phyloP scores from a whole-genome alignment of 768 basidiomycete species.

The Pisolithus microcarpus region DNA sequence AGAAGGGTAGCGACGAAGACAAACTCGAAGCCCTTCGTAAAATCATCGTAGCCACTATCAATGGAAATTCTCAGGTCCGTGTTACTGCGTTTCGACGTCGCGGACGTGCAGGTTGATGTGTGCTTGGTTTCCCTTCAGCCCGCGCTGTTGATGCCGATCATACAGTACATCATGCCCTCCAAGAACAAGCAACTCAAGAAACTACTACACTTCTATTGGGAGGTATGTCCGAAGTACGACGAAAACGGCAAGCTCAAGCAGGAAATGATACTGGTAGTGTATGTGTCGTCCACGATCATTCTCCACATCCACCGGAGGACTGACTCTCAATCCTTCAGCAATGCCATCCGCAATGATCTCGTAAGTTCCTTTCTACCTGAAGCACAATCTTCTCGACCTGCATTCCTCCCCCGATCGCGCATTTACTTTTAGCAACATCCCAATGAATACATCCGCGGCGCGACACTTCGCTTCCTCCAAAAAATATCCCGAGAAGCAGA shows the following conservation, averaged over 20 bases:
- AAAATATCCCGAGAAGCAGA: slow-evolving; percentile 92
- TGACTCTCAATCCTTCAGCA: slow-evolving; percentile 40
- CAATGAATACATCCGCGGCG: slow-evolving; percentile 98
- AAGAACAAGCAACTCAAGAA: slow-evolving; percentile 97
- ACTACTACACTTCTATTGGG: slow-evolving; percentile 91
- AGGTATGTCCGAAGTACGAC: slow-evolving; percentile 96
- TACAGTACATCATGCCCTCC: slow-evolving; percentile 95
- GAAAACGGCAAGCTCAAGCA: slow-evolving; percentile 97
- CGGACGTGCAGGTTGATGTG: slow-evolving; percentile 1
- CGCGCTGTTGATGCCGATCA: slow-evolving; percentile 93
- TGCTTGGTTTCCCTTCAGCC: slow-evolving; percentile 42
- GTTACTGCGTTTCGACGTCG: not conserved
- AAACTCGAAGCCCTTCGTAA: slow-evolving; percentile 93
- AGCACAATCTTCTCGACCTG: not conserved
- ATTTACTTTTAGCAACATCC: slow-evolving; percentile 76
- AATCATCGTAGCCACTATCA: slow-evolving; percentile 90
- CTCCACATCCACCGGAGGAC: not conserved
- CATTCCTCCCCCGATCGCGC: not conserved
- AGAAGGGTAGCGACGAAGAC: slow-evolving; percentile 96
- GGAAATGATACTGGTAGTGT: slow-evolving; percentile 99
- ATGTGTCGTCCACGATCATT: slow-evolving; percentile 29
- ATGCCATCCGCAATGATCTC: slow-evolving; percentile 96
- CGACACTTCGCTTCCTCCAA: slow-evolving; percentile 93
- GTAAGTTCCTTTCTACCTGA: slow-evolving; percentile 38
- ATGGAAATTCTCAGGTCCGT: slow-evolving; percentile 85